Evolutionary conservation across 192 early-diverging fungal species (phyloP).

Genomic region (Coemansia sp.): DNA sequence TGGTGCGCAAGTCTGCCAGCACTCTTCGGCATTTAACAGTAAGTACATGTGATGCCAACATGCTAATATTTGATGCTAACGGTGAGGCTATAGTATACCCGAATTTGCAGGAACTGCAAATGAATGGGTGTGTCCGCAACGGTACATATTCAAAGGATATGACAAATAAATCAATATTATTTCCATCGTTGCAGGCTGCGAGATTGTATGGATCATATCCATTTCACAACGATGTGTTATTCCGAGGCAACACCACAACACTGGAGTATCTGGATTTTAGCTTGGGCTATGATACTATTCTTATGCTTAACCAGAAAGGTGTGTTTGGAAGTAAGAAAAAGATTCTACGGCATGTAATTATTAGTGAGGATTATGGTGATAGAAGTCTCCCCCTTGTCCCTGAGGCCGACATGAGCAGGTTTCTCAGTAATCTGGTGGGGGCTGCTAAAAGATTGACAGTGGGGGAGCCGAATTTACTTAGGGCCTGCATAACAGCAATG

Average conservation of each 20-base stretch:
- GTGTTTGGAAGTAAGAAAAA: neutral
- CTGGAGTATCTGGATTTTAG: neutral
- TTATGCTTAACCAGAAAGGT: neutral
- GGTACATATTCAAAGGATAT: too few relatives aligned
- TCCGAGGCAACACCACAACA: neutral
- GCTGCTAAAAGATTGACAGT: too few relatives aligned
- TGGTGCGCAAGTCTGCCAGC: neutral
- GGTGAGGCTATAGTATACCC: neutral
- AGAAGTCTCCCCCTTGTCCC: too few relatives aligned
- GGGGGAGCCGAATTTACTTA: too few relatives aligned
- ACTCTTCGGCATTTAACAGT: neutral
- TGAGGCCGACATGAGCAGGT: too few relatives aligned
- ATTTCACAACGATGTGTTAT: conserved; percentile 12
- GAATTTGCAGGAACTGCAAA: conserved; percentile 1
- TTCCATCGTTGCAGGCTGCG: too few relatives aligned
- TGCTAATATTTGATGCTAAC: neutral
- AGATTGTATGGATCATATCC: neutral
- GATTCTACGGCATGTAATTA: too few relatives aligned
- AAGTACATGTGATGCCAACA: neutral
- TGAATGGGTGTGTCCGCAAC: too few relatives aligned
- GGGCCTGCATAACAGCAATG: too few relatives aligned
- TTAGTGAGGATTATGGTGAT: too few relatives aligned
- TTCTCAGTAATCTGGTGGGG: too few relatives aligned
- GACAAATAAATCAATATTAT: neutral
- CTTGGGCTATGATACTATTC: neutral